These are phyloP conservation scores for Euryodendron excelsum DNA, from an alignment of 148 eudicot species.

Conservation along the genomic window DNA sequence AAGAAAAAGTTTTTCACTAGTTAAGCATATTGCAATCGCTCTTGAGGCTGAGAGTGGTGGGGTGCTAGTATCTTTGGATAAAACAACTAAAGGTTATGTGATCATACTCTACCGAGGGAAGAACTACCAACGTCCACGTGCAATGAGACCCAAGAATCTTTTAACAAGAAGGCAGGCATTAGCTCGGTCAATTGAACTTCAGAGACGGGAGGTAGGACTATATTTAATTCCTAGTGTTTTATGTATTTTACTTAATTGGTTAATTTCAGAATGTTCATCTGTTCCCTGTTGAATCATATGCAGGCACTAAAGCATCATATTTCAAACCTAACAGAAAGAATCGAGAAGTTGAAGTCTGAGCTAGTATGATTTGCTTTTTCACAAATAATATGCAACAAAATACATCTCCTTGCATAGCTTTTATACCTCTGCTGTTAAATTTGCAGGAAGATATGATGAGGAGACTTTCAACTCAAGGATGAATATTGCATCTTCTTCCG, in stretches of 20 bases:
- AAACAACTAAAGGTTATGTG: slow-evolving; percentile 72
- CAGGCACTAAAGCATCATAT: slow-evolving; percentile 87
- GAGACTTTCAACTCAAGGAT: slow-evolving; percentile 47
- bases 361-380: slow-evolving; percentile 42
- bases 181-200: slow-evolving; percentile 90
- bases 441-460: slow-evolving; percentile 57
- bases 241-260: neutral
- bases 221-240: neutral
- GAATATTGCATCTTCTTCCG: slow-evolving; percentile 38
- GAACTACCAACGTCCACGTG: slow-evolving; percentile 71
- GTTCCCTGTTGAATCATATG: slow-evolving; percentile 20
- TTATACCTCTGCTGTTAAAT: slow-evolving; percentile 2
- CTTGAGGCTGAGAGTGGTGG: slow-evolving; percentile 94
- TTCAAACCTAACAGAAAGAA: slow-evolving; percentile 46
- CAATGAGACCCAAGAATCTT: slow-evolving; percentile 62
- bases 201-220: slow-evolving; percentile 74
- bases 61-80: slow-evolving; percentile 66
- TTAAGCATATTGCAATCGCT: slow-evolving; percentile 74
- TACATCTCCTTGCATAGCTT: slow-evolving; percentile 1
- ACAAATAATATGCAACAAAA: neutral
- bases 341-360: slow-evolving; percentile 63
- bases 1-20: slow-evolving; percentile 58
- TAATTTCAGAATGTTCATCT: neutral
- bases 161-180: slow-evolving; percentile 85
- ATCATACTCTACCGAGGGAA: slow-evolving; percentile 87